Evolutionary conservation across 2,329 filamentous ascomycete genomes (phyloP), one percentile per base, ranked within the genome.

Genomic region (Arthrobotrys entomopaga): DNA sequence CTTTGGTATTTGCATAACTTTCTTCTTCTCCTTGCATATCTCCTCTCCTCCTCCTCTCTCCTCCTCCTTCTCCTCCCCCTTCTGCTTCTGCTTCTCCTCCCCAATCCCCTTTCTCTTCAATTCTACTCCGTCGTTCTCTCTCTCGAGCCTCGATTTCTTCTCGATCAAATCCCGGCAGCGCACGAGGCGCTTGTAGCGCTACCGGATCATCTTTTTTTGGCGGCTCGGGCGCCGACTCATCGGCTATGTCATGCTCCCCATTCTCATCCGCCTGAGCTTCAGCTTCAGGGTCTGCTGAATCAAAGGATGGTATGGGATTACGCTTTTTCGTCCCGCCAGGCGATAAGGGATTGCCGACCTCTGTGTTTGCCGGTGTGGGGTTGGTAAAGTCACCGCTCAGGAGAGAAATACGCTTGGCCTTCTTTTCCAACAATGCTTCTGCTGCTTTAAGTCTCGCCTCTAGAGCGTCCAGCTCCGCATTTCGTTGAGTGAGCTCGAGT

Each of bases 361-460:
- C 61, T 13, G 69, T 66, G 26, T 73, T 75, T n/a, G 57, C 48
- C 6, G 71, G 65, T 29, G 71, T 67, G 38, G 65, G 65, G 40
- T 48, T 48, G 19, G 65, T 52, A 16, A 52, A 52, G 19, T 52
- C 70, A 29, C 63, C 48, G n/a, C 53, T 63, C 40, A 66, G 16
- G 2, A 69, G 48, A 34, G 71, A 75, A 29, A 65, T 69, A n/a
- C 64, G 57, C 48, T 69, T 65, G 49, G 40, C 59, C 46, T 76
- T 77, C 60, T 78, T 77, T 29, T 77, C 77, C 1, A 79, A 75
- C 13, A 76, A 65, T 46, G 73, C 73, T 64, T 79, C 78, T 2
- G 78, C 77, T n/a, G 67, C 76, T n/a, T 77, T 78, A 19, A 79
- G 72, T 20, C 78, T 77, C 40, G 77, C 77, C 66, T 79, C 76